Conservation (phyloP, 768 basidiomycete genomes). For the Inosperma sp. region DNA sequence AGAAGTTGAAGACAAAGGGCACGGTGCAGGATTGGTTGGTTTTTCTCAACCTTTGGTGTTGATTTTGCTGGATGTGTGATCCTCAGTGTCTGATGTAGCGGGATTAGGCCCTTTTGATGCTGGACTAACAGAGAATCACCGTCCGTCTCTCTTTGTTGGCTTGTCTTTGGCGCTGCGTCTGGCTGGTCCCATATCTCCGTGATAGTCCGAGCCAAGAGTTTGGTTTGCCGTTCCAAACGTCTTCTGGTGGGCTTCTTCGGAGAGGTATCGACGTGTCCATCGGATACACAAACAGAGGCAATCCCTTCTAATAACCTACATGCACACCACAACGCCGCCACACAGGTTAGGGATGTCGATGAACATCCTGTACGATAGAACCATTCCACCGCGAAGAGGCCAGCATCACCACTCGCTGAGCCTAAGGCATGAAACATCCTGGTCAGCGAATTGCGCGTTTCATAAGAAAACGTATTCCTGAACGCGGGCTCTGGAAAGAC, state of each 20-base stretch:
- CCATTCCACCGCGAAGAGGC: slow-evolving; percentile 81
- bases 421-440: slow-evolving; percentile 75
- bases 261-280: slow-evolving; percentile 23
- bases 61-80: slow-evolving; percentile 37
- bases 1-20: slow-evolving; percentile 71
- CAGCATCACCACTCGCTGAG: slow-evolving; percentile 57
- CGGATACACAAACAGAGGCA: slow-evolving; percentile 42
- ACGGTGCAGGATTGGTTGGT: slow-evolving; percentile 65
- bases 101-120: slow-evolving; percentile 59
- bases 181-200: slow-evolving; percentile 68
- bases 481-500: slow-evolving; percentile 60
- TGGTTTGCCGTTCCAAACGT: slow-evolving; percentile 58
- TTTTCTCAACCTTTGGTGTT: slow-evolving; percentile 20
- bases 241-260: slow-evolving; percentile 36
- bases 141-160: slow-evolving; percentile 26
- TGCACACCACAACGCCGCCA: slow-evolving; percentile 83
- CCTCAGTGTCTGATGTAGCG: slow-evolving; percentile 55
- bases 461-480: slow-evolving; percentile 48
- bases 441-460: slow-evolving; percentile 52
- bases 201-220: slow-evolving; percentile 57
- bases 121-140: slow-evolving; percentile 41
- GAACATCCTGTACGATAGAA: slow-evolving; percentile 53
- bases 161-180: slow-evolving; percentile 23
- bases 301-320: slow-evolving; percentile 73
- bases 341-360: slow-evolving; percentile 43